Conservation (phyloP, 1,284 basidiomycete species). For the Malassezia slooffiae region DNA sequence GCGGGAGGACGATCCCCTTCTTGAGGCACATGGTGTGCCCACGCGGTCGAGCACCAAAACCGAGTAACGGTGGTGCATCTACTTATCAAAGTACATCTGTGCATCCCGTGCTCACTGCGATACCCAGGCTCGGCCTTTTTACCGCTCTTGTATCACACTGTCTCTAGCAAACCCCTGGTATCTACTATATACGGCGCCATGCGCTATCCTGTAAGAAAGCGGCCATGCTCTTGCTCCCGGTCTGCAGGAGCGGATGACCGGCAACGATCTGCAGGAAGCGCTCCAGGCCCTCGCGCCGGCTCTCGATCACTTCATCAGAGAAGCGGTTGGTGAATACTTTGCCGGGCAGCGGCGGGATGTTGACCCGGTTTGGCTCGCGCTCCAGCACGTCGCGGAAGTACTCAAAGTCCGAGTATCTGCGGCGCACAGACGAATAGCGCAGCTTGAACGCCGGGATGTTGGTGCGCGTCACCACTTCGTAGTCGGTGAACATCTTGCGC, state of each 20-base stretch:
- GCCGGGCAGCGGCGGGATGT: conserved; percentile 89
- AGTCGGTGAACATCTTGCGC: conserved; percentile 97
- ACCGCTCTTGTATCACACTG: too few species aligned
- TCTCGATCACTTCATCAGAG: conserved; percentile 93
- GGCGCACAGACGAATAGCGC: conserved; percentile 80
- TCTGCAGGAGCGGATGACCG: conserved; percentile 92
- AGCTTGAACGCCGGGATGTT: conserved; percentile 99
- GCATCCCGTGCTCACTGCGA: too few species aligned
- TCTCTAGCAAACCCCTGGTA: too few species aligned
- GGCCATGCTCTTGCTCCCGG: conserved; percentile 89
- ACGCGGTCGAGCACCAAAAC: too few species aligned
- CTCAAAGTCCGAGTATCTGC: conserved; percentile 96
- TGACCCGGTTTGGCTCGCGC: conserved; percentile 88
- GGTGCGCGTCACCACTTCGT: conserved; percentile 95
- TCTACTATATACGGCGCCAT: conserved; percentile 16
- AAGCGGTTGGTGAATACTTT: conserved; percentile 65
- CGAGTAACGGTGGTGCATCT: too few species aligned
- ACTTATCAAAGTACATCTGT: too few species aligned
- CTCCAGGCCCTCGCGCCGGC: conserved; percentile 80
- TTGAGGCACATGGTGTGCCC: conserved; percentile 50
- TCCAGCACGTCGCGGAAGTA: conserved; percentile 97
- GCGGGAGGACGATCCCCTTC: conserved; percentile 70
- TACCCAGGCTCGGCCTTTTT: too few species aligned
- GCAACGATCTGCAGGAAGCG: conserved; percentile 91
- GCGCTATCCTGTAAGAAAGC: conserved; percentile 72